phyloP scores from a whole-genome alignment of 225 moss, liverwort and hornwort genomes.

The Thuidium tamariscinum region DNA sequence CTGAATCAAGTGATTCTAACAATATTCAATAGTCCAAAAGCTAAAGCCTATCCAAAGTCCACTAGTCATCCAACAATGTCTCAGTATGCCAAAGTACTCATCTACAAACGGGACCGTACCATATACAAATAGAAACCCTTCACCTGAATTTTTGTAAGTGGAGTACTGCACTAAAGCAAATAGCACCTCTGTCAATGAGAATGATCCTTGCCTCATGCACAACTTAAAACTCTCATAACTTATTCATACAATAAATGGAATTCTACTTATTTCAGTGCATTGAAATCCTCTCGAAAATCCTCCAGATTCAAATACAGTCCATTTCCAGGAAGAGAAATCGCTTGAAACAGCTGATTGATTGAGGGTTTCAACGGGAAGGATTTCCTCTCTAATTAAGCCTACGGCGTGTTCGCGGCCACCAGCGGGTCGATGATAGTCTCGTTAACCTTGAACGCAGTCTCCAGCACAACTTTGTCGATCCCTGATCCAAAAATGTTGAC shows the following conservation, averaged over 20 bases:
- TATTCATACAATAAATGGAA: neutral
- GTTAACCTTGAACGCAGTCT: neutral
- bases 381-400: neutral
- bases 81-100: too few species aligned
- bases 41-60: neutral
- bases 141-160: too few species aligned
- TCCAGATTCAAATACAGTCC: neutral
- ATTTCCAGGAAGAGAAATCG: neutral
- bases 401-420: neutral
- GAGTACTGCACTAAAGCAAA: neutral
- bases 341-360: neutral
- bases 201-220: neutral
- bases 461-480: neutral
- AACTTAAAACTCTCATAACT: neutral
- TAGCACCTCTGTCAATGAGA: neutral
- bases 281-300: neutral
- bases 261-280: neutral
- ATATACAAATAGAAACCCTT: neutral
- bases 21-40: neutral
- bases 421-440: neutral
- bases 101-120: too few species aligned
- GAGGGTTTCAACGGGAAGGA: neutral
- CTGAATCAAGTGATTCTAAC: neutral
- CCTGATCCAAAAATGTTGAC: conserved; percentile 7
- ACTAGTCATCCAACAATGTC: neutral